Base-by-base conservation (phyloP, 306 rosid species). In the Inga laurina region DNA sequence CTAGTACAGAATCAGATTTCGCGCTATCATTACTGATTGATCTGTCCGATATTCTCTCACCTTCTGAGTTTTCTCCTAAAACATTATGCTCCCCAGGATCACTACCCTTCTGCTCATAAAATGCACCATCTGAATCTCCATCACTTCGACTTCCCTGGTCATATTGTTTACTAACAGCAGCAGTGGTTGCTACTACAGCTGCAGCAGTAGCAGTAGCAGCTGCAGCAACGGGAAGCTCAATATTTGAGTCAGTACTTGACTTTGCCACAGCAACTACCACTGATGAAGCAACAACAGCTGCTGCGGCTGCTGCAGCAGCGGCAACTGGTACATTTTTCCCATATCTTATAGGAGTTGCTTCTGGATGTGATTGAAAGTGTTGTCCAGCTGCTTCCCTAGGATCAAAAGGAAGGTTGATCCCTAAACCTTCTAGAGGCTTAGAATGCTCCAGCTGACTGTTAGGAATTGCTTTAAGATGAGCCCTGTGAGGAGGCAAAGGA, bases 191-290 rank as follows among this genome's bases (percentile, higher is more conserved):
- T 73, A 92, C 98, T 74, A 97, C 98, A 73, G 98, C 99, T 85
- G 99, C 99, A 59, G 99, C 98, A 57, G 98, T 95, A 71, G 97
- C 97, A 41, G 99, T 96, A 72, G 98, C 99, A 85, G 99, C 99
- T 76, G 99, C 98, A 46, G 98, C 94, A 56, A 92, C 97, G 21
- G 98, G 99, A 85, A 96, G 86, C 88, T 96, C 94, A 45, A 93
- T 75, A 83, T 82, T 92, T 37, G 96, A 76, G 74, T 96, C 97
- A 16, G 81, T 79, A 65, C 85, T 87, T 82, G 98, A 90, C 90
- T 92, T 94, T 51, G 97, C 83, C 51, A 82, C 98, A 11, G 97
- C 99, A 76, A 83, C 98, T 57, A 92, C 97, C 99, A 97, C 88
- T 15, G 98, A 90, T 45, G 99, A 94, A 75, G 99, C 99, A 41